These are phyloP conservation scores for Podospora australis DNA, from an alignment of 495 filamentous ascomycete genomes.

Conservation along the genomic window DNA sequence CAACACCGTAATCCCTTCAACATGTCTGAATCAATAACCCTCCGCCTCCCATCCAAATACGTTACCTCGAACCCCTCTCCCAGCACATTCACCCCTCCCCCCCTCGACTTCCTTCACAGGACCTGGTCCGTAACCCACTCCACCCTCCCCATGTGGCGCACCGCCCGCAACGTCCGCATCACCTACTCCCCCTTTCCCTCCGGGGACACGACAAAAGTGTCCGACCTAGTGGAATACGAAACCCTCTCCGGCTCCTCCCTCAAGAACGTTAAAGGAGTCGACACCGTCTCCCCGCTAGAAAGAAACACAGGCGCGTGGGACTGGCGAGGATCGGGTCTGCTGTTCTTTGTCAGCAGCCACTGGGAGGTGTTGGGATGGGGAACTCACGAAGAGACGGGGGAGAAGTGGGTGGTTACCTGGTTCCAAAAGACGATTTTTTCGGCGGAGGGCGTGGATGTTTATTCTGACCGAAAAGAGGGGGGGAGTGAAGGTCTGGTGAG, in stretches of 20 bases:
- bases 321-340: conserved; percentile 65
- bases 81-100: conserved; percentile 39
- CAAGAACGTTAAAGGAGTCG: conserved; percentile 56
- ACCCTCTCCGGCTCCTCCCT: conserved; percentile 36
- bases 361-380: conserved; percentile 75
- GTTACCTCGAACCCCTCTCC: conserved; percentile 18
- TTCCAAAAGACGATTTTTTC: conserved; percentile 72
- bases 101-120: conserved; percentile 53
- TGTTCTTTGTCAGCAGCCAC: conserved; percentile 56
- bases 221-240: conserved; percentile 65
- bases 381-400: conserved; percentile 33
- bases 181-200: conserved; percentile 52
- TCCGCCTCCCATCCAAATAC: conserved; percentile 43
- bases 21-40: conserved; percentile 25
- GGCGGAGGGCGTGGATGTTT: conserved; percentile 68
- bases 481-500: conserved; percentile 39
- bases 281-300: conserved; percentile 42
- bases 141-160: conserved; percentile 69
- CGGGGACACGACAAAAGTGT: conserved; percentile 28
- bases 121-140: conserved; percentile 74
- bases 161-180: conserved; percentile 66
- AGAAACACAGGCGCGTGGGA: conserved; percentile 47
- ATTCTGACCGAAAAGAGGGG: conserved; percentile 51
- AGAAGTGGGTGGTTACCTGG: conserved; percentile 65
- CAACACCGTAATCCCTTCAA: no score